Percentiles rank a stretch among this genome's conserved stretches.
Evolutionary conservation across 441 rosid species (phyloP).

Genomic region (Populus hybrid): DNA sequence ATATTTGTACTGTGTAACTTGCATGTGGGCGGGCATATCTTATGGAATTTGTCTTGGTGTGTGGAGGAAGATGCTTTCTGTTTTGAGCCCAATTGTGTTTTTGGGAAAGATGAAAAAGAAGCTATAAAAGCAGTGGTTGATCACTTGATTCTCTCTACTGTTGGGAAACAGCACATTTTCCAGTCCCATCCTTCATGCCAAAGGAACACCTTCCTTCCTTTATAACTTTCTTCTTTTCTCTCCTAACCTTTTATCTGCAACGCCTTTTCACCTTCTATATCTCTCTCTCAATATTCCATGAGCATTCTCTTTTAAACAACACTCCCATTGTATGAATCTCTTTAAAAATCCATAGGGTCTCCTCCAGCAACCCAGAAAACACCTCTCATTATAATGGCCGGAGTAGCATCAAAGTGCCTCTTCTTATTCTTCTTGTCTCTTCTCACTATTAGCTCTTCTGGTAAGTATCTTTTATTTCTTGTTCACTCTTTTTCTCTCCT

Average conservation of each 20-base stretch:
- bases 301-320: conserved; percentile 26
- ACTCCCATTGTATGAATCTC: conserved; percentile 15
- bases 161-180: conserved; percentile 10
- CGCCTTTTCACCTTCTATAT: conserved; percentile 4
- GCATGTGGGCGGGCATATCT: conserved; percentile 19
- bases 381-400: conserved; percentile 43
- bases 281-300: conserved; percentile 12
- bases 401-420: conserved; percentile 27
- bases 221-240: conserved; percentile 16
- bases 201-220: conserved; percentile 57
- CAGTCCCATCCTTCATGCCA: conserved; percentile 51
- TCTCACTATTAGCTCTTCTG: conserved; percentile 45
- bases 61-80: conserved; percentile 22
- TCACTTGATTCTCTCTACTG: conserved; percentile 17
- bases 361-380: conserved; percentile 28
- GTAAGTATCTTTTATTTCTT: conserved; percentile 29
- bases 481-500: background rate
- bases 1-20: background rate
- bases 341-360: conserved; percentile 21
- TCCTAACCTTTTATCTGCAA: conserved; percentile 15
- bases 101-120: conserved; percentile 12
- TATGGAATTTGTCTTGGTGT: conserved; percentile 24
- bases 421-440: conserved; percentile 48
- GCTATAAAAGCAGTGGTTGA: conserved; percentile 11
- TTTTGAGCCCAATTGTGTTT: conserved; percentile 1